phyloP scores from a whole-genome alignment of 345 rosid genomes.

The Acer campestre region DNA sequence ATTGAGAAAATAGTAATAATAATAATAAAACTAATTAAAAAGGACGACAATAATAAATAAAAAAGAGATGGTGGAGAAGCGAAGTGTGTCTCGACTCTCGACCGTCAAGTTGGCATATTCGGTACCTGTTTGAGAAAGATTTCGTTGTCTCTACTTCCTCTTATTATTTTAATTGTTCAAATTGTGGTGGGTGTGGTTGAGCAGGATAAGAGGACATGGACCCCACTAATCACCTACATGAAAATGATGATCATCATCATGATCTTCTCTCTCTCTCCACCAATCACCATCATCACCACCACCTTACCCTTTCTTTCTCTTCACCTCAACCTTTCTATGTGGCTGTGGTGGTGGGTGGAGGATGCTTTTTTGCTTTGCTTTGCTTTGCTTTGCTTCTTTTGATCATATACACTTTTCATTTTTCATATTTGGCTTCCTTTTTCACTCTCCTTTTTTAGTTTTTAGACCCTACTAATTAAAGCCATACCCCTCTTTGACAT shows the following conservation, averaged over 20 bases:
- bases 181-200: constrained; percentile 25
- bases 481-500: neutral
- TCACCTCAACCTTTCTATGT: constrained; percentile 32
- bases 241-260: neutral
- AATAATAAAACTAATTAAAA: neutral
- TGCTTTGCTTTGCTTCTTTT: neutral
- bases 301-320: neutral
- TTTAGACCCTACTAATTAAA: neutral
- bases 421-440: neutral
- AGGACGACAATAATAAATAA: neutral
- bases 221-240: constrained; percentile 25
- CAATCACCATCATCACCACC: constrained; percentile 4
- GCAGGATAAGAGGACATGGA: constrained; percentile 30
- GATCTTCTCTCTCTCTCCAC: neutral
- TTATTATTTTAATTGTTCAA: neutral
- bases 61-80: constrained; percentile 40
- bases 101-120: constrained; percentile 64
- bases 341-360: constrained; percentile 26
- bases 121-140: constrained; percentile 20
- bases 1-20: neutral
- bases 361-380: constrained; percentile 11
- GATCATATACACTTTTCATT: neutral
- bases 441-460: constrained; percentile 4
- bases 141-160: constrained; percentile 27
- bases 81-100: constrained; percentile 36